Evolutionary conservation across 1,284 basidiomycete genomes (phyloP).

Genomic region (Moesziomyces sp.): DNA sequence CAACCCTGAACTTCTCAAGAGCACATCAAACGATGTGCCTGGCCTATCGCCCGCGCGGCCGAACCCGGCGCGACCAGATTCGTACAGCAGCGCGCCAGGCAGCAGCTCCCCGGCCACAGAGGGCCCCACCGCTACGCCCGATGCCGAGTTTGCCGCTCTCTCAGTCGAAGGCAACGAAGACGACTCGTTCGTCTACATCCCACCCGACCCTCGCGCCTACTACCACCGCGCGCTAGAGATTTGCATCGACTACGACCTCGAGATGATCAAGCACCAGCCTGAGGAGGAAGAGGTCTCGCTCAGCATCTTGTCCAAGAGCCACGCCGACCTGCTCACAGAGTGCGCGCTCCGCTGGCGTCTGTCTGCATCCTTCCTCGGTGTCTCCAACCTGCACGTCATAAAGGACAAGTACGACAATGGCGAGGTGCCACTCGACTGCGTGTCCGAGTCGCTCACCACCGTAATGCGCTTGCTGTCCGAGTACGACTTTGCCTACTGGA

Average conservation of each 20-base stretch:
- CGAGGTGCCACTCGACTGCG: slow-evolving; percentile 91
- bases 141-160: slow-evolving; percentile 27
- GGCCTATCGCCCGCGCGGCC: slow-evolving; percentile 22
- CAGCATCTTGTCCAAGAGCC: slow-evolving; percentile 84
- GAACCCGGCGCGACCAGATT: slow-evolving; percentile 15
- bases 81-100: slow-evolving; percentile 12
- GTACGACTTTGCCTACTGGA: slow-evolving; percentile 75
- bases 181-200: slow-evolving; percentile 81
- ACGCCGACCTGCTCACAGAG: slow-evolving; percentile 85
- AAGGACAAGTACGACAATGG: slow-evolving; percentile 87
- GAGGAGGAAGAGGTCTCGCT: slow-evolving; percentile 96
- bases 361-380: slow-evolving; percentile 79
- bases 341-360: slow-evolving; percentile 91
- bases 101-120: slow-evolving; percentile 15
- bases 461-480: slow-evolving; percentile 79
- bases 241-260: slow-evolving; percentile 86
- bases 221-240: slow-evolving; percentile 85
- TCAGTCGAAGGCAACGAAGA: slow-evolving; percentile 45
- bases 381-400: slow-evolving; percentile 87
- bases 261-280: slow-evolving; percentile 87
- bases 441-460: slow-evolving; percentile 81
- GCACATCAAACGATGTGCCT: slow-evolving; percentile 65
- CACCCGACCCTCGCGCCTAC: slow-evolving; percentile 83
- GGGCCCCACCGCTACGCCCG: slow-evolving; percentile 23
- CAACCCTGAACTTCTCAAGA: slow-evolving; percentile 87